Evolutionary conservation across 129 eudicot species (phyloP).

Genomic region (sunflower (Helianthus annuus)): HanXRQr2.0-SUNRISE NC_035448.2:52665833-52666332

Average conservation of each 20-base stretch:
- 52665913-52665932: too few relatives aligned
- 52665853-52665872: too few relatives aligned
- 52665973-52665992: too few relatives aligned
- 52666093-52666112: conserved; percentile 45
- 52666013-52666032: too few relatives aligned
- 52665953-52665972: background rate
- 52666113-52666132: conserved; percentile 54
- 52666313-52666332: conserved; percentile 47
- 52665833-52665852: too few relatives aligned
- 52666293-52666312: conserved; percentile 83
- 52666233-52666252: conserved; percentile 65
- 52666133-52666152: conserved; percentile 78
- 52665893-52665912: too few relatives aligned
- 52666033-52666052: conserved; percentile 41
- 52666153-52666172: conserved; percentile 65
- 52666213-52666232: conserved; percentile 76
- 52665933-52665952: conserved; percentile 55
- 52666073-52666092: conserved; percentile 68
- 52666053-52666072: conserved; percentile 89
- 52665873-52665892: too few relatives aligned
- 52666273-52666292: conserved; percentile 57
- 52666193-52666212: conserved; percentile 54
- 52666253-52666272: conserved; percentile 85
- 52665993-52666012: too few relatives aligned
- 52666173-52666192: conserved; percentile 70